Percentiles rank a stretch among this genome's conserved stretches.
Conservation (phyloP, 202 grass and related monocot genomes). For the Musa balbisiana region DNA sequence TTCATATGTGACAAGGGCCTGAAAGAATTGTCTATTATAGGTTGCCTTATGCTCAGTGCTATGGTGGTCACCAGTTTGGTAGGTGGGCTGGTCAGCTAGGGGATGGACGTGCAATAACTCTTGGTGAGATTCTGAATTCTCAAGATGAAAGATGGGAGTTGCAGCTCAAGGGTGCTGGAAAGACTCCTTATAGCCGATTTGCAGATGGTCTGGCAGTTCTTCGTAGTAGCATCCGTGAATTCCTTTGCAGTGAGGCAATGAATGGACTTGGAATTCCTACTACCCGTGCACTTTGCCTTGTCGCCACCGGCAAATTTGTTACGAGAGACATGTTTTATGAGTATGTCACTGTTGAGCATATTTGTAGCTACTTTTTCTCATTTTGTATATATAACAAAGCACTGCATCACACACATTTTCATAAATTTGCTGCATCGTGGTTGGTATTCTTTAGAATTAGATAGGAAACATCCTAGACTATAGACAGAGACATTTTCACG, state of each 20-base stretch:
- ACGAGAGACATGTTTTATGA: slow-evolving; percentile 95
- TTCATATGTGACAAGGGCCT: background rate
- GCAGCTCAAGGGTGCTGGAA: slow-evolving; percentile 92
- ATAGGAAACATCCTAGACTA: background rate
- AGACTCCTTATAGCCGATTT: slow-evolving; percentile 92
- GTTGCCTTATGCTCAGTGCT: slow-evolving; percentile 80
- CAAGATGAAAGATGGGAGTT: slow-evolving; percentile 79
- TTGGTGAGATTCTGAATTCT: slow-evolving; percentile 79
- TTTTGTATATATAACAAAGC: slow-evolving; percentile 1
- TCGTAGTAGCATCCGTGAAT: slow-evolving; percentile 91
- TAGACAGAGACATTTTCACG: slow-evolving; percentile 62
- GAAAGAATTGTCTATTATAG: slow-evolving; percentile 28
- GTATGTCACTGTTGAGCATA: slow-evolving; percentile 43
- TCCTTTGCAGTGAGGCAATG: slow-evolving; percentile 95
- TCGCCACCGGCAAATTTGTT: slow-evolving; percentile 81
- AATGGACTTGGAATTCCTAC: slow-evolving; percentile 88
- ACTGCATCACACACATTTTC: background rate
- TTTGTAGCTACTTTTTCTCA: background rate
- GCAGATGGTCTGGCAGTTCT: slow-evolving; percentile 95
- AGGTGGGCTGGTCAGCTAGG: slow-evolving; percentile 90
- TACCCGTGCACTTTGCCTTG: slow-evolving; percentile 78
- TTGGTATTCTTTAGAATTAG: background rate
- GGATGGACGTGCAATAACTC: slow-evolving; percentile 80
- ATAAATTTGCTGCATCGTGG: background rate
- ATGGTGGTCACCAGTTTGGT: slow-evolving; percentile 95